Evolutionary conservation across 768 basidiomycete genomes (phyloP).

Genomic region (Megacollybia marginata): DNA sequence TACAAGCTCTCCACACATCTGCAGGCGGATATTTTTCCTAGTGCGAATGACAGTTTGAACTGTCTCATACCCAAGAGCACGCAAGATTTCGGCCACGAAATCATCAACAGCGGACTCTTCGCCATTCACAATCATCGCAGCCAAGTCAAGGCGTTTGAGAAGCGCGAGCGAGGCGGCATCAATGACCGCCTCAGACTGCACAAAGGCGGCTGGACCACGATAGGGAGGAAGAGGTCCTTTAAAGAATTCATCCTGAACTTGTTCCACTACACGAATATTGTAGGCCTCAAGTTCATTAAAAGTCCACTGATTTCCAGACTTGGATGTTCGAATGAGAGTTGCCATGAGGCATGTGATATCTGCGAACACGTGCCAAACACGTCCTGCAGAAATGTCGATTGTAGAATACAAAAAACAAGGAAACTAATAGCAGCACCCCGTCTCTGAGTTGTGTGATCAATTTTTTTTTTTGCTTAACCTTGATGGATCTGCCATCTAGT

Average conservation of each 20-base stretch:
- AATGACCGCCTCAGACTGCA: neutral
- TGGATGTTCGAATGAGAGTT: slow-evolving; percentile 5
- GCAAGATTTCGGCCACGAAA: slow-evolving; percentile 3
- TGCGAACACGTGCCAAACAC: too few species aligned
- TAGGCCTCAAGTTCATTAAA: slow-evolving; percentile 7
- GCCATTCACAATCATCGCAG: neutral
- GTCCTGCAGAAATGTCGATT: too few species aligned
- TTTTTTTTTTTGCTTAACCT: too few species aligned
- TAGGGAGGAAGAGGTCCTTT: neutral
- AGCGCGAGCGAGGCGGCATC: neutral
- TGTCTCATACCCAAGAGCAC: slow-evolving; percentile 3
- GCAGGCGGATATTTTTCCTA: slow-evolving; percentile 2
- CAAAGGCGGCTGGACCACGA: neutral
- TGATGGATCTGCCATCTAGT: too few species aligned
- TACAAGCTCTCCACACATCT: slow-evolving; percentile 1
- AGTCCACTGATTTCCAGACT: slow-evolving; percentile 9
- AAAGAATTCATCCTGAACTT: slow-evolving; percentile 4
- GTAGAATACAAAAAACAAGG: too few species aligned
- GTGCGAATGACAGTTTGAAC: neutral
- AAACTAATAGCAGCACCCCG: too few species aligned
- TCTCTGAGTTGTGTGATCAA: too few species aligned
- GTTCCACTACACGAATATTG: slow-evolving; percentile 6
- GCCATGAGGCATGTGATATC: slow-evolving; percentile 9
- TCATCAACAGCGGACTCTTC: slow-evolving; percentile 6
- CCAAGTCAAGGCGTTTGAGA: neutral